A percentile compares a stretch with the other conserved stretches of the same genome.
Conservation (phyloP, 495 filamentous ascomycete genomes). For the Sporormia fimetaria region DNA sequence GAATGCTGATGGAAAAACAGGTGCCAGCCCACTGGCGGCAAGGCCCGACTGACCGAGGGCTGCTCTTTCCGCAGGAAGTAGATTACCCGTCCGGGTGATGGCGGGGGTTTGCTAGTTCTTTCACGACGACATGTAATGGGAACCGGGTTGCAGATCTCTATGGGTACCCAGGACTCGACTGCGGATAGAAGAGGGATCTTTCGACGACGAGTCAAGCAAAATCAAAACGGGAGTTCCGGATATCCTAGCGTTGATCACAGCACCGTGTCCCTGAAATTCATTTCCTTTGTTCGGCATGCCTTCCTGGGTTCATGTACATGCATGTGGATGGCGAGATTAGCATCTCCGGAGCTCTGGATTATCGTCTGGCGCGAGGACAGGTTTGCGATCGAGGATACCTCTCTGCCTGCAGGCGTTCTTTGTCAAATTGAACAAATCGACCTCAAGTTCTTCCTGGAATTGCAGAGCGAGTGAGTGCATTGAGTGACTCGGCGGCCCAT, state of each 20-base stretch:
- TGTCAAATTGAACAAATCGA: constrained; percentile 22
- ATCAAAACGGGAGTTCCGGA: constrained; percentile 61
- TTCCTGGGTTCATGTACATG: constrained; percentile 24
- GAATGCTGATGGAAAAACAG: constrained; percentile 83
- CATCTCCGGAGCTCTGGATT: constrained; percentile 26
- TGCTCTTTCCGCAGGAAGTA: constrained; percentile 99
- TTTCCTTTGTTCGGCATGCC: constrained; percentile 20
- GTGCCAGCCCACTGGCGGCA: constrained; percentile 97
- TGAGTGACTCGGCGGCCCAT: too few relatives aligned
- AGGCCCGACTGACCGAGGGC: constrained; percentile 93
- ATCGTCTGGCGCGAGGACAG: constrained; percentile 24
- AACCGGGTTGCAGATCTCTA: constrained; percentile 24
- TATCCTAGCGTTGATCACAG: constrained; percentile 56
- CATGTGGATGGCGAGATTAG: constrained; percentile 29
- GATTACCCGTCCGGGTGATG: constrained; percentile 32
- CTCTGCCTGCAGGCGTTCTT: constrained; percentile 20
- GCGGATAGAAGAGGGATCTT: constrained; percentile 41
- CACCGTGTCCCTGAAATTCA: constrained; percentile 17
- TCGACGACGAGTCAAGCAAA: constrained; percentile 27
- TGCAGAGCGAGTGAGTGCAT: too few relatives aligned
- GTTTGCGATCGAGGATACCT: constrained; percentile 28
- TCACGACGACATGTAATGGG: constrained; percentile 20
- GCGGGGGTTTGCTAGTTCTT: constrained; percentile 13
- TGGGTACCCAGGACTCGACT: constrained; percentile 22
- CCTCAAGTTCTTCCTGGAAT: too few relatives aligned